phyloP scores from a whole-genome alignment of 1,139 yeast genomes.

The Geotrichum fermentans region DNA sequence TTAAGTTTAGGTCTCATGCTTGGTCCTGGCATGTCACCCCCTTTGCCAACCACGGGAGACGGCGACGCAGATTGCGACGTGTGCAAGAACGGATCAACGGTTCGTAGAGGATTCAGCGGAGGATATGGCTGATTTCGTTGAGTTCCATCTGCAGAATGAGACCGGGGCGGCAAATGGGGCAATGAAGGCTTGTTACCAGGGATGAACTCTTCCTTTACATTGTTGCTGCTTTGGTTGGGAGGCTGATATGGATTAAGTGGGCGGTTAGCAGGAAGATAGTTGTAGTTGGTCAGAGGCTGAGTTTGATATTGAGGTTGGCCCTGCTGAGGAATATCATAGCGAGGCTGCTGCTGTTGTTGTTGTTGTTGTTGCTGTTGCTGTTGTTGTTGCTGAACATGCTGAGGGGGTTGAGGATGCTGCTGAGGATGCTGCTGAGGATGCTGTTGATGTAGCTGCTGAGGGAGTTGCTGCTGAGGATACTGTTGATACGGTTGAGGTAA shows the following conservation, averaged over 20 bases:
- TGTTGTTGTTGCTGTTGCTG: slow-evolving; percentile 5
- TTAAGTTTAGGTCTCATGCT: slow-evolving; percentile 38
- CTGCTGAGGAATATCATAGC: too few species aligned
- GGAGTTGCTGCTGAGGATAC: neutral
- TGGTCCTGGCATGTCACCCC: slow-evolving; percentile 5
- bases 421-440: neutral
- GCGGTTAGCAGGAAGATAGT: neutral
- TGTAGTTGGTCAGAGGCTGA: neutral
- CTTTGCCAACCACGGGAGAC: slow-evolving; percentile 13
- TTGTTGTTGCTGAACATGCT: slow-evolving; percentile 17
- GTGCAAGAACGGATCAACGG: slow-evolving; percentile 10
- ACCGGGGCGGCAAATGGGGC: slow-evolving; percentile 10
- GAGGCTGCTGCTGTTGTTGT: slow-evolving; percentile 11
- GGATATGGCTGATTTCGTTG: slow-evolving; percentile 10
- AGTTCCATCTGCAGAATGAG: slow-evolving; percentile 13
- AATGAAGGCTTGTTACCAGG: slow-evolving; percentile 1
- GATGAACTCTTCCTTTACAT: neutral
- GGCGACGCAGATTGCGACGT: slow-evolving; percentile 11
- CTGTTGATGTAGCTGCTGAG: neutral
- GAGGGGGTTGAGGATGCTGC: slow-evolving; percentile 17
- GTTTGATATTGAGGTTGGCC: too few species aligned
- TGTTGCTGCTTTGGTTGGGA: neutral
- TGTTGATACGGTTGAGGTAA: neutral
- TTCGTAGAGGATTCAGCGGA: slow-evolving; percentile 9
- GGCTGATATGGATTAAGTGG: neutral